Evolutionary conservation across 768 basidiomycete genomes (phyloP).

Genomic region (Panellus pusillus): DNA sequence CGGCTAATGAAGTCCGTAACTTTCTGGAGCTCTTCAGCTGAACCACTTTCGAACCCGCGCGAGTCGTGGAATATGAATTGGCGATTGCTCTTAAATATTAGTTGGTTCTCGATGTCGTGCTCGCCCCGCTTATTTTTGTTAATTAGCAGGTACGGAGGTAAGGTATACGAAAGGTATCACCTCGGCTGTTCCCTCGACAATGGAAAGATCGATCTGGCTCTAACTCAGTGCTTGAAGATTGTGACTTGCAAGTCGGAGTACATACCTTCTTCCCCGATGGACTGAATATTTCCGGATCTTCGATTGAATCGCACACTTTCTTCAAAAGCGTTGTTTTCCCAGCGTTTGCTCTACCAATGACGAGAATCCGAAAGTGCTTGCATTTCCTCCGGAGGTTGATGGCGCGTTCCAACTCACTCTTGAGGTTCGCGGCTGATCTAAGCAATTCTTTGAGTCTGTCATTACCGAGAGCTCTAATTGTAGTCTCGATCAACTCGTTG

Average conservation of each 20-base stretch:
- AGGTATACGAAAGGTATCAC: neutral
- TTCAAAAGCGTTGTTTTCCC: constrained; percentile 34
- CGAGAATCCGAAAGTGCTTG: constrained; percentile 29
- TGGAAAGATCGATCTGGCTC: neutral
- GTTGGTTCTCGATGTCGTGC: constrained; percentile 24
- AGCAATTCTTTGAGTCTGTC: too few species aligned
- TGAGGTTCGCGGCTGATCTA: too few species aligned
- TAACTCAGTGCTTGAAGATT: too few species aligned
- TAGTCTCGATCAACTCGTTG: neutral
- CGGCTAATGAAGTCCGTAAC: constrained; percentile 33
- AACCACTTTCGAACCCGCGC: constrained; percentile 31
- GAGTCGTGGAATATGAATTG: constrained; percentile 31
- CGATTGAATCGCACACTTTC: constrained; percentile 26
- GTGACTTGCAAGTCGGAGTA: too few species aligned
- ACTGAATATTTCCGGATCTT: constrained; percentile 24
- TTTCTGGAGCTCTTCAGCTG: constrained; percentile 26
- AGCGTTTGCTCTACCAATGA: constrained; percentile 32
- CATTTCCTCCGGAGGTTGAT: constrained; percentile 10
- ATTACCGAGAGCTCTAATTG: too few species aligned
- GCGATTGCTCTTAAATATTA: constrained; percentile 25
- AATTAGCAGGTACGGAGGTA: neutral
- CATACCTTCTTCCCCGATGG: constrained; percentile 20
- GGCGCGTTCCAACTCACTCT: neutral
- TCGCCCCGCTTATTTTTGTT: constrained; percentile 20
- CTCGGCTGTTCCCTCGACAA: neutral